Percentiles rank a stretch among this genome's conserved stretches.
Evolutionary conservation across 441 rosid genomes (phyloP).

Genomic region (Mallotus japonicus): DNA sequence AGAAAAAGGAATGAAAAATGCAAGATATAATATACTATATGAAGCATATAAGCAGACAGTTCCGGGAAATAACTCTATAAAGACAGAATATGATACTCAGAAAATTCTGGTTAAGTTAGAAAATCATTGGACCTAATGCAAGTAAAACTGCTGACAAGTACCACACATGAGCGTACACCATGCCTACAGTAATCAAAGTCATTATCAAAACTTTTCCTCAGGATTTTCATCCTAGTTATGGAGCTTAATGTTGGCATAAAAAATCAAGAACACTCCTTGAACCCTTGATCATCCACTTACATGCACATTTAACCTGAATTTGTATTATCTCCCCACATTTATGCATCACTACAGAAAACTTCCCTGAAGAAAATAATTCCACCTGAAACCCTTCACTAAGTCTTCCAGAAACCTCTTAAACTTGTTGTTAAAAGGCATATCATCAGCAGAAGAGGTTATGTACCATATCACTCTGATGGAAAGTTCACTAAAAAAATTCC

Average conservation of each 20-base stretch:
- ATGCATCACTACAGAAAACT: not conserved
- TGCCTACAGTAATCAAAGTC: constrained; percentile 2
- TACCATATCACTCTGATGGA: not conserved
- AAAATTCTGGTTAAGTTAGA: not conserved
- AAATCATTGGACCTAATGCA: not conserved
- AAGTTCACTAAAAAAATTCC: constrained; percentile 3
- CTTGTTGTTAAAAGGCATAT: not conserved
- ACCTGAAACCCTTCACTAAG: not conserved
- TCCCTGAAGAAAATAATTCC: not conserved
- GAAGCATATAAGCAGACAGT: constrained; percentile 11
- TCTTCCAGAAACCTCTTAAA: constrained; percentile 4
- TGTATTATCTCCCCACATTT: not conserved
- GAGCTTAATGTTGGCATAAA: too few species aligned
- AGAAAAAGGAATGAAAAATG: constrained; percentile 3
- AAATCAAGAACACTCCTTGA: not conserved
- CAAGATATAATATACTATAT: constrained; percentile 4
- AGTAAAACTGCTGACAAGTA: not conserved
- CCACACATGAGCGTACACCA: not conserved
- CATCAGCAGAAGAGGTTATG: not conserved
- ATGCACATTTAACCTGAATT: not conserved
- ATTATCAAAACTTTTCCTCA: not conserved
- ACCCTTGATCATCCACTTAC: not conserved
- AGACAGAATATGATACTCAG: constrained; percentile 8
- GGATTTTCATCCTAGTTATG: not conserved
- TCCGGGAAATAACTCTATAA: constrained; percentile 14